Evolutionary conservation across 2,329 filamentous ascomycete species (phyloP), one percentile per base, ranked within the genome.

Genomic region (Fusarium sp.): DNA sequence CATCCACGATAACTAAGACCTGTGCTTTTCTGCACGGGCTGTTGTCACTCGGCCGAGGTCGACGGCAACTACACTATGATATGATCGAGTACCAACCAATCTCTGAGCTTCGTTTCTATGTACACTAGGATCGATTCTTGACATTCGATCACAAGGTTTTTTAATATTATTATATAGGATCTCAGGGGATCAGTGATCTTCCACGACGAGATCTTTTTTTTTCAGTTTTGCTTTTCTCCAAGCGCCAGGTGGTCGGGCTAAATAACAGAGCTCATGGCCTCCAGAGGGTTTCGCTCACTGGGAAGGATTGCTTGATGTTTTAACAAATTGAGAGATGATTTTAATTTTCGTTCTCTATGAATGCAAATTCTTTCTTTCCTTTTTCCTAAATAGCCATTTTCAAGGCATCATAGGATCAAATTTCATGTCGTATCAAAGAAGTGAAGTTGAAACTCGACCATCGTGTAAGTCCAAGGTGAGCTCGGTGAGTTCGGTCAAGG

Each of bases 1-100:
- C 54, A 83, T 84, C 35, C 69, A 79, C 20, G 74, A 81, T 15
- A 84, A 84, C 67, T 82, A 78, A 52, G 58, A 9, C n/a, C 14
- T 30, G 30, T 30, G 38, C 50, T 25, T 27, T 50, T 22, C 38
- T 45, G 15, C 38, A 7, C 15, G n/a, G 8, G 22, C 38, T 50
- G 30, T 33, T 47, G 57, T 50, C 33, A 58, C 25, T 33, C 27
- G 50, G n/a, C 27, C 30, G 15, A 54, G 43, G 35, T 22, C 30
- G 57, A 58, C 35, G n/a, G 22, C 57, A 35, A 38, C 47, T 33
- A 63, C 22, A 33, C 50, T 38, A 57, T 57, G 27, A 56, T 45
- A 35, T 37, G 58, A 61, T 66, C 63, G 45, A 56, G 32, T 33
- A 37, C 15, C 45, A 22, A 40, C n/a, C 38, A 58, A 43, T 25